Evolutionary conservation across 1,139 yeast species (phyloP).

Genomic region (Hansenula sp.): DNA sequence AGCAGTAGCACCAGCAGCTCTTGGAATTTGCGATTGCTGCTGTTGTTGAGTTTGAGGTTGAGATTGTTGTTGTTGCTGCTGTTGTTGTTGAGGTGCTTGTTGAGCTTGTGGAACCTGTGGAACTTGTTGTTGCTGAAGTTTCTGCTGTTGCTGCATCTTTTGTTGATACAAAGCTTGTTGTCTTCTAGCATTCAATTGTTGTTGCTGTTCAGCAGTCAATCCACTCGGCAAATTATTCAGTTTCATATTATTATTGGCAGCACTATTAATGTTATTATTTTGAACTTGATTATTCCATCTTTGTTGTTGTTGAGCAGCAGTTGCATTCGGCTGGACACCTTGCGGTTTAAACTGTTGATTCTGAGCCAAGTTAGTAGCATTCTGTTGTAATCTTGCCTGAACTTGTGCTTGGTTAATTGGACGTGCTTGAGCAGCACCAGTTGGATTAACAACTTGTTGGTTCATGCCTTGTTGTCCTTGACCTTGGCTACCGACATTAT

Average conservation of each 20-base stretch:
- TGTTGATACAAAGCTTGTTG: slow-evolving; percentile 13
- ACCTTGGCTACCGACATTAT: background rate
- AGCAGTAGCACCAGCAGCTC: slow-evolving; percentile 8
- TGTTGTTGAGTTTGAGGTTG: slow-evolving; percentile 19
- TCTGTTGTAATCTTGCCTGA: slow-evolving; percentile 12
- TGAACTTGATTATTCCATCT: slow-evolving; percentile 7
- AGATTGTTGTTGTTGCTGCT: slow-evolving; percentile 11
- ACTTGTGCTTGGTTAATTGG: slow-evolving; percentile 5
- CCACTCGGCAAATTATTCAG: slow-evolving; percentile 1
- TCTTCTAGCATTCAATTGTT: slow-evolving; percentile 16
- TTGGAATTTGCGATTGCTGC: slow-evolving; percentile 15
- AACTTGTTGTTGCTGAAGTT: slow-evolving; percentile 14
- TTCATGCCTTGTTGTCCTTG: slow-evolving; percentile 23
- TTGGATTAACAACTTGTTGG: slow-evolving; percentile 14
- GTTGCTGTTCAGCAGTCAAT: slow-evolving; percentile 18
- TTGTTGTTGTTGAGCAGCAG: slow-evolving; percentile 13
- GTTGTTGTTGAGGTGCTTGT: slow-evolving; percentile 15
- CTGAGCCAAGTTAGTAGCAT: slow-evolving; percentile 9
- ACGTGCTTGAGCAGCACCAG: background rate
- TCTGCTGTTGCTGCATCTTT: slow-evolving; percentile 12
- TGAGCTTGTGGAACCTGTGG: slow-evolving; percentile 16
- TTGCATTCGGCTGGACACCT: background rate
- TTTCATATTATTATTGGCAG: background rate
- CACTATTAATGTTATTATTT: slow-evolving; percentile 7
- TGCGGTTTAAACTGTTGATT: slow-evolving; percentile 20